Conservation (phyloP, 1,284 basidiomycete species). For the Coniferiporia weirii region DNA sequence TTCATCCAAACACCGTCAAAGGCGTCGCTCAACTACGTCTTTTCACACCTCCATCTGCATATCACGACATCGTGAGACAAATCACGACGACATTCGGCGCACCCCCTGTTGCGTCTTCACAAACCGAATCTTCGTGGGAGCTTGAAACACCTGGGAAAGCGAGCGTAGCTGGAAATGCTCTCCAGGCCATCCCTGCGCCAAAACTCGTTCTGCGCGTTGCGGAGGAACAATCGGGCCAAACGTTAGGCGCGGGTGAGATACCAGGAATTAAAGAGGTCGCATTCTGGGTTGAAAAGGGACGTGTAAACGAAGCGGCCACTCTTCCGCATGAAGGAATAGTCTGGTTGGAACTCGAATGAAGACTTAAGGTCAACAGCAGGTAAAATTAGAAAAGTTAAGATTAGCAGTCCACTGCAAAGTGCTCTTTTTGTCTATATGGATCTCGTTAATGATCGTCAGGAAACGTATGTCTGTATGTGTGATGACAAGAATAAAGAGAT, state of each 20-base stretch:
- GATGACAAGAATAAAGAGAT: too few relatives aligned
- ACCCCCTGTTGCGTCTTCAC: constrained; percentile 27
- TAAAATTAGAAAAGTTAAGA: too few relatives aligned
- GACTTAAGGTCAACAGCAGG: neutral
- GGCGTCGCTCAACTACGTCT: constrained; percentile 46
- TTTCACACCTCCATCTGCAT: constrained; percentile 27
- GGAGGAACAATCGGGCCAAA: constrained; percentile 30
- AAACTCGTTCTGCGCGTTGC: constrained; percentile 36
- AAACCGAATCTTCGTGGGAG: constrained; percentile 29
- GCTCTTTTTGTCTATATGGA: neutral
- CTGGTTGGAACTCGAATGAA: neutral
- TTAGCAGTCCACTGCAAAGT: too few relatives aligned
- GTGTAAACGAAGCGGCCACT: constrained; percentile 1
- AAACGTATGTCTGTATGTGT: too few relatives aligned
- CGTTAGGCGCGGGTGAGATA: constrained; percentile 31
- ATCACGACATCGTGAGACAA: constrained; percentile 30
- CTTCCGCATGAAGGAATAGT: constrained; percentile 12
- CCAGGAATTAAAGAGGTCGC: constrained; percentile 47
- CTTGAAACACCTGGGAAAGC: constrained; percentile 28
- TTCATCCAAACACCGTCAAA: constrained; percentile 42
- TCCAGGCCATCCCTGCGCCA: constrained; percentile 8
- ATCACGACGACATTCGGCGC: constrained; percentile 45
- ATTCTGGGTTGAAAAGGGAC: constrained; percentile 33
- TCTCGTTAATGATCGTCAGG: too few relatives aligned
- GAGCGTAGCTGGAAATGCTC: neutral